phyloP scores from a whole-genome alignment of 2,329 filamentous ascomycete species.

The Nemania sp. region DNA sequence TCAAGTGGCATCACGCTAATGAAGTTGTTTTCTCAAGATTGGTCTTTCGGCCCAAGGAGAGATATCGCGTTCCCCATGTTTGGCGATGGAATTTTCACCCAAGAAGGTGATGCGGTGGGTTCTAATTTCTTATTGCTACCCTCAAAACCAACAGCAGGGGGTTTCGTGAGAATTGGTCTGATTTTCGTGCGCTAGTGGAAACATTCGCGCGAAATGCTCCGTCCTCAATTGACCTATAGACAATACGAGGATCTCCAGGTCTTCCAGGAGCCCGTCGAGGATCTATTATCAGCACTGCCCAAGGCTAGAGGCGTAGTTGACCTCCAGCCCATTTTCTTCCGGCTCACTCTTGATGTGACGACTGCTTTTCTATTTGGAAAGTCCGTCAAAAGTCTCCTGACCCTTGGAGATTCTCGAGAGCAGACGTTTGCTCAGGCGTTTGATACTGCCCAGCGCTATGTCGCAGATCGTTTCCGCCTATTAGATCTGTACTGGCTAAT shows the following conservation, averaged over 20 bases:
- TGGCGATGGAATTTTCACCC: conserved; percentile 44
- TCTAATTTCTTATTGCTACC: not conserved
- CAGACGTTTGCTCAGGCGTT: conserved; percentile 28
- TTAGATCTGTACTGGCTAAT: conserved; percentile 32
- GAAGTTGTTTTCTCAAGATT: conserved; percentile 24
- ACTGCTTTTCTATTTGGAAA: conserved; percentile 37
- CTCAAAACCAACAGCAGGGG: not conserved
- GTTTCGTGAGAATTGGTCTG: not conserved
- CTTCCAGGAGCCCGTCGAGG: conserved; percentile 28
- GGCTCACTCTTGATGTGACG: conserved; percentile 32
- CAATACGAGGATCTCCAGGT: conserved; percentile 31
- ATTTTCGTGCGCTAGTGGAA: conserved; percentile 34
- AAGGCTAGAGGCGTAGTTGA: conserved; percentile 26
- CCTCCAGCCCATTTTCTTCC: conserved; percentile 34
- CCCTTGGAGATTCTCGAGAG: conserved; percentile 18
- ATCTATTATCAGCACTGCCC: conserved; percentile 25
- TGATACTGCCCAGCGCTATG: conserved; percentile 29
- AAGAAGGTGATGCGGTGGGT: conserved; percentile 35
- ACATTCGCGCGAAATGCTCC: conserved; percentile 40
- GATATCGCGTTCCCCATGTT: conserved; percentile 39
- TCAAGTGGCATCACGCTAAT: not conserved
- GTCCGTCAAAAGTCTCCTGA: conserved; percentile 28
- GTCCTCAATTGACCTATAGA: conserved; percentile 38
- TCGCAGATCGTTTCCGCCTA: conserved; percentile 28
- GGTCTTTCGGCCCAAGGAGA: conserved; percentile 32